A percentile compares a stretch with the other conserved stretches of the same genome.
Conservation (phyloP, 2,329 filamentous ascomycete species). For the Fusarium caatingaense region DNA sequence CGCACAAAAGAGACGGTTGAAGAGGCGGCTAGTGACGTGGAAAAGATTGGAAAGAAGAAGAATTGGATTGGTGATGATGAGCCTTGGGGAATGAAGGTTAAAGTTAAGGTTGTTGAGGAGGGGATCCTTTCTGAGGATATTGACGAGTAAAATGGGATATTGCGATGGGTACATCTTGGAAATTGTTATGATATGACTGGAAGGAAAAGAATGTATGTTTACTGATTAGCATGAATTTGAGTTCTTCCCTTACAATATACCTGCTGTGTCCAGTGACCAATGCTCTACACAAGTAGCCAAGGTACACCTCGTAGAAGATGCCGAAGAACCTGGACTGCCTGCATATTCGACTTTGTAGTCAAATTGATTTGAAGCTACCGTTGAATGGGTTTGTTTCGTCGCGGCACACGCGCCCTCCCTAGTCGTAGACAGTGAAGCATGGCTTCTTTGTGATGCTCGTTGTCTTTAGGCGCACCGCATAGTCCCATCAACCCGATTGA, state of each 20-base stretch:
- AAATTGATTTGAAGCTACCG: no score
- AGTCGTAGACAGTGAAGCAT: conserved; percentile 60
- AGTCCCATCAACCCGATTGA: conserved; percentile 26
- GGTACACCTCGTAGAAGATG: no score
- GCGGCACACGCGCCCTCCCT: conserved; percentile 60
- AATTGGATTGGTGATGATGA: conserved; percentile 57
- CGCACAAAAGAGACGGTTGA: conserved; percentile 56
- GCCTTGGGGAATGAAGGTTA: conserved; percentile 55
- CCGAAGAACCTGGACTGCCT: no score
- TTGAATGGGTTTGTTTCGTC: conserved; percentile 23
- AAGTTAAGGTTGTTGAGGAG: conserved; percentile 50
- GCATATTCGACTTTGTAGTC: no score
- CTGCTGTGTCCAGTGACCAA: not conserved
- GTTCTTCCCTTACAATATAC: not conserved
- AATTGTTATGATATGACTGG: not conserved
- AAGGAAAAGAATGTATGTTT: not conserved
- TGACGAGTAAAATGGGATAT: not conserved
- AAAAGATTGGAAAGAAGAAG: conserved; percentile 71
- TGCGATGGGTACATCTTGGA: not conserved
- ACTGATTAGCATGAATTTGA: conserved; percentile 8
- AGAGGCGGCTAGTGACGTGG: conserved; percentile 56
- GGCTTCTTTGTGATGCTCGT: conserved; percentile 49
- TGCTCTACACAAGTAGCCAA: not conserved
- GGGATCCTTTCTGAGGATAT: conserved; percentile 41
- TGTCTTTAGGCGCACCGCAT: conserved; percentile 50